phyloP scores from a whole-genome alignment of 345 rosid species.

The Punica granatum region DNA sequence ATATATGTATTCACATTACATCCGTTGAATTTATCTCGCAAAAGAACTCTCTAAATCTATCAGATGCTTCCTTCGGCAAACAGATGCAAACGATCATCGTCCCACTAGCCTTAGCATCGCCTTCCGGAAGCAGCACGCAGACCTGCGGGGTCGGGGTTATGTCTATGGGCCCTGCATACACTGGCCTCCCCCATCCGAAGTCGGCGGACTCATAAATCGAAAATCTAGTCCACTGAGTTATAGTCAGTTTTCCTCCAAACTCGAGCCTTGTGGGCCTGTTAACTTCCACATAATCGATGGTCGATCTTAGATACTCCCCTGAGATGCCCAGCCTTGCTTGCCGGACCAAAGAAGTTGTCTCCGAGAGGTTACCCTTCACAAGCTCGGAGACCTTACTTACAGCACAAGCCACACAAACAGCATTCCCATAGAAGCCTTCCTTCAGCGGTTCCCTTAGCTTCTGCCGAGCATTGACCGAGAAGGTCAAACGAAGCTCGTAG shows the following conservation, averaged over 20 bases:
- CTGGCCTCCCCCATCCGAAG: slow-evolving; percentile 87
- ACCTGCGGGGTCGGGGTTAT: slow-evolving; percentile 90
- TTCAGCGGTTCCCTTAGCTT: slow-evolving; percentile 50
- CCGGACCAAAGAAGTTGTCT: slow-evolving; percentile 44
- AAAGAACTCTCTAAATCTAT: slow-evolving; percentile 39
- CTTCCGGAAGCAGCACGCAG: slow-evolving; percentile 74
- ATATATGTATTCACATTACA: not conserved
- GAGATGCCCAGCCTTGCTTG: slow-evolving; percentile 55
- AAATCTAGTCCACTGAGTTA: slow-evolving; percentile 92
- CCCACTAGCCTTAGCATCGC: slow-evolving; percentile 42
- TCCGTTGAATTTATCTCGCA: slow-evolving; percentile 20
- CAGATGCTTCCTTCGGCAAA: slow-evolving; percentile 58
- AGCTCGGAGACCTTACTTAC: slow-evolving; percentile 54
- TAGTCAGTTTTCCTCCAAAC: slow-evolving; percentile 79
- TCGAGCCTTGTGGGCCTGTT: slow-evolving; percentile 71
- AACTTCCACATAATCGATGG: slow-evolving; percentile 56
- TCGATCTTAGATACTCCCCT: slow-evolving; percentile 73
- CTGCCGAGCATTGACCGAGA: slow-evolving; percentile 70
- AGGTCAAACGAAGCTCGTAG: slow-evolving; percentile 69
- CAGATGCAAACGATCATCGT: slow-evolving; percentile 70
- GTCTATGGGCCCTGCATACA: slow-evolving; percentile 81
- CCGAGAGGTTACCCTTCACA: slow-evolving; percentile 33
- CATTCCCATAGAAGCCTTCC: slow-evolving; percentile 78
- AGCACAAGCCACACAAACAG: slow-evolving; percentile 73
- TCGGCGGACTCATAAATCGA: slow-evolving; percentile 72